Evolutionary conservation across 192 early-diverging fungal species (phyloP).

Genomic region (Rhizophagus clarus): DNA sequence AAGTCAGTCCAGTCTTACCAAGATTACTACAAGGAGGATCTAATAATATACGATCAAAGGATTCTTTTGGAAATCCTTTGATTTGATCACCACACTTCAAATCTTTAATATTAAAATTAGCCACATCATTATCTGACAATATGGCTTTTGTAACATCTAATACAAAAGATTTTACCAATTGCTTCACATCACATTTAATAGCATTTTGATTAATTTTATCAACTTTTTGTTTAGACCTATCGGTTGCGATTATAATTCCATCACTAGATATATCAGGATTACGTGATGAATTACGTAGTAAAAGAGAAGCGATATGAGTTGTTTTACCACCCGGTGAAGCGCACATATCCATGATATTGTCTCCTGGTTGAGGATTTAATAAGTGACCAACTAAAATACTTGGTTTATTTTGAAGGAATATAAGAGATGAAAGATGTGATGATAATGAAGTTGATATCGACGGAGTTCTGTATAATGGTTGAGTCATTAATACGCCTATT

Average conservation of each 20-base stretch:
- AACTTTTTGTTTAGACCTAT: constrained; percentile 26
- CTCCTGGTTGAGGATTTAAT: not conserved
- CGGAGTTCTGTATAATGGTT: constrained; percentile 29
- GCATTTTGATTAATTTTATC: constrained; percentile 15
- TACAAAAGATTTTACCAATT: not conserved
- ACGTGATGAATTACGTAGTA: not conserved
- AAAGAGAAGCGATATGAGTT: constrained; percentile 24
- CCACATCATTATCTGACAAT: not conserved
- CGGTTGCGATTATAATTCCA: constrained; percentile 16
- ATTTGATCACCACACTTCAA: not conserved
- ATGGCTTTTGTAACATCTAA: not conserved
- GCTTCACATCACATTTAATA: constrained; percentile 8
- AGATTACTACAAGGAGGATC: constrained; percentile 31
- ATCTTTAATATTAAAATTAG: constrained; percentile 7
- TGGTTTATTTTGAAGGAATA: constrained; percentile 30
- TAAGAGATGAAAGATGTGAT: no score
- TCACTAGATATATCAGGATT: not conserved
- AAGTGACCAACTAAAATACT: constrained; percentile 19
- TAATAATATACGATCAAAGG: constrained; percentile 27
- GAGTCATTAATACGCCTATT: constrained; percentile 26
- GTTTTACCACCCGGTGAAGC: constrained; percentile 33
- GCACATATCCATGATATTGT: constrained; percentile 4
- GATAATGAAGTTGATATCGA: constrained; percentile 6
- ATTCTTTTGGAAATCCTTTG: constrained; percentile 20
- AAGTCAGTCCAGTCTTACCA: not conserved